Conservation (phyloP, 805 yeast species). For the Saccharomycopsis schoenii region DNA sequence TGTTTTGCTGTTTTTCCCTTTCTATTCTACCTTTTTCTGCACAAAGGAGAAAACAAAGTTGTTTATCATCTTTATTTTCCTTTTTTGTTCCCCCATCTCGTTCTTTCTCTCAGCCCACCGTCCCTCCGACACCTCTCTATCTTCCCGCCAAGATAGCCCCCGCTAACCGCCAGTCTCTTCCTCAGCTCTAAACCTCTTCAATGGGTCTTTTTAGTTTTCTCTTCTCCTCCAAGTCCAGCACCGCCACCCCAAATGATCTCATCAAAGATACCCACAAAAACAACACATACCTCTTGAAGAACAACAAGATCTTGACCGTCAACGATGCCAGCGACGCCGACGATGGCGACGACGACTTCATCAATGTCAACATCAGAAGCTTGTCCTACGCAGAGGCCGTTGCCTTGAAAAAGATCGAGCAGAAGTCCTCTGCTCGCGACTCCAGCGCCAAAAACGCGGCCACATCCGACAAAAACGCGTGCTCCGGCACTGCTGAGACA, state of each 20-base stretch:
- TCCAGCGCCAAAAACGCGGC: neutral
- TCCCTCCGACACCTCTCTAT: neutral
- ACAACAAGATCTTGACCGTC: conserved; percentile 15
- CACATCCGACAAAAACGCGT: neutral
- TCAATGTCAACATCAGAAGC: conserved; percentile 14
- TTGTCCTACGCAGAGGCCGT: conserved; percentile 19
- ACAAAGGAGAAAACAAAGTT: neutral
- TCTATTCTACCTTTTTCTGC: neutral
- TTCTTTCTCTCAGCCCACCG: neutral
- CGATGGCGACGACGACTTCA: conserved; percentile 16
- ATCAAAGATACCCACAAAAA: conserved; percentile 10
- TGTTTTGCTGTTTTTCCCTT: neutral
- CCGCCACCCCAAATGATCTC: neutral
- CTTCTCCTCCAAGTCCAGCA: conserved; percentile 1
- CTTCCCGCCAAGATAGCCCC: neutral
- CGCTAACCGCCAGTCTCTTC: neutral
- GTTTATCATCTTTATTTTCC: neutral
- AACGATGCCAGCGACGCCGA: conserved; percentile 14
- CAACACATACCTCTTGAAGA: conserved; percentile 7
- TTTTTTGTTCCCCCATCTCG: neutral
- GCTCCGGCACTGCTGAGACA: neutral
- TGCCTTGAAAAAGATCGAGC: conserved; percentile 2
- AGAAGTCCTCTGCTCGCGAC: too few relatives aligned
- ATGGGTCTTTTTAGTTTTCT: conserved; percentile 5
- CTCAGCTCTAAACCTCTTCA: neutral